phyloP scores from a whole-genome alignment of 1,284 basidiomycete species.

The Peniophora sp. region DNA sequence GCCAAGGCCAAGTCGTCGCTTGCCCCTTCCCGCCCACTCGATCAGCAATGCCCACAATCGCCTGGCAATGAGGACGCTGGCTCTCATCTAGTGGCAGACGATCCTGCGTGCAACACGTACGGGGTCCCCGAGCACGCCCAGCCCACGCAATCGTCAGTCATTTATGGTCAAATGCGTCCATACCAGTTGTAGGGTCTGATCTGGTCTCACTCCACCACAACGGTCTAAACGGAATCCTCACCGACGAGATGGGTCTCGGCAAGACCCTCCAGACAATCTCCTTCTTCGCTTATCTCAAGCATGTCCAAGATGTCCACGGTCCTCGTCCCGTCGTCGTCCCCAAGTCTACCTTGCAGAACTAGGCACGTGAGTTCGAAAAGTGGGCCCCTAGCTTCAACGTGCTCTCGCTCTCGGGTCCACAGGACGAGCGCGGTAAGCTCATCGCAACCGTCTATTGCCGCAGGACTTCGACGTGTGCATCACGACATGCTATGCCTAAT shows the following conservation, averaged over 20 bases:
- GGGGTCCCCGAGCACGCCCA: constrained; percentile 80
- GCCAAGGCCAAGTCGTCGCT: no score
- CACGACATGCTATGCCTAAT: constrained; percentile 94
- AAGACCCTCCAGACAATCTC: constrained; percentile 98
- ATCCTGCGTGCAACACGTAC: no score
- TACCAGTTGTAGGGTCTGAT: constrained; percentile 97
- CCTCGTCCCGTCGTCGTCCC: constrained; percentile 96
- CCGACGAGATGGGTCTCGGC: constrained; percentile 96
- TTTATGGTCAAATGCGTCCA: constrained; percentile 85
- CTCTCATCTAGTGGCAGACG: no score
- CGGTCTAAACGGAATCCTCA: constrained; percentile 88
- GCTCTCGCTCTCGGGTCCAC: constrained; percentile 78
- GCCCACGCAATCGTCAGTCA: constrained; percentile 42
- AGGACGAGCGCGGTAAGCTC: constrained; percentile 83
- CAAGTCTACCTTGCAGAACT: constrained; percentile 96
- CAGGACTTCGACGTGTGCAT: constrained; percentile 94
- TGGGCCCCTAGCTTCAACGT: constrained; percentile 92
- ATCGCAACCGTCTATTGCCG: constrained; percentile 74
- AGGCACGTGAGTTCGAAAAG: constrained; percentile 86
- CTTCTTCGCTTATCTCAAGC: constrained; percentile 92
- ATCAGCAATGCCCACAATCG: no score
- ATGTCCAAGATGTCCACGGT: constrained; percentile 70
- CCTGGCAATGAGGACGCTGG: no score
- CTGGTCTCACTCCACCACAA: constrained; percentile 91
- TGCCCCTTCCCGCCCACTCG: no score